Conservation (phyloP, 768 basidiomycete species). For the Tylopilus cervinicoccineus region DNA sequence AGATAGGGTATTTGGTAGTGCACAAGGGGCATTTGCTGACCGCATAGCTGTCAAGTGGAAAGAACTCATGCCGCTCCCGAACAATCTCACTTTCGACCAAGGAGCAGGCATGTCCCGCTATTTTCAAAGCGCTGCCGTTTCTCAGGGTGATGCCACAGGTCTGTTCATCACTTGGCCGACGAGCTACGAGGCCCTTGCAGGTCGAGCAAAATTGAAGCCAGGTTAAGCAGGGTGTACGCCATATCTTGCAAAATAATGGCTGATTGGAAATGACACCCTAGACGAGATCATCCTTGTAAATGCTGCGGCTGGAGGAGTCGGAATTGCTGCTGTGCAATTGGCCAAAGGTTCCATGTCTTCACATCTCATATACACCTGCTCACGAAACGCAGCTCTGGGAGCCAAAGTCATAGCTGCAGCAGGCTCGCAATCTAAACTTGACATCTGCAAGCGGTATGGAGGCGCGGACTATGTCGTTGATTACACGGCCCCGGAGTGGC, state of each 20-base stretch:
- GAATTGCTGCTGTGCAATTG: constrained; percentile 86
- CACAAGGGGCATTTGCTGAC: constrained; percentile 80
- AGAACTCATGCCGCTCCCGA: constrained; percentile 62
- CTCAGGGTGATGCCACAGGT: constrained; percentile 38
- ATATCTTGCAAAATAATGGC: not conserved
- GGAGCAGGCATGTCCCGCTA: constrained; percentile 60
- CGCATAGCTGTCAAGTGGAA: constrained; percentile 54
- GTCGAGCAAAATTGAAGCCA: constrained; percentile 72
- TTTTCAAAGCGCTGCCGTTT: not conserved
- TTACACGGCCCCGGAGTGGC: constrained; percentile 80
- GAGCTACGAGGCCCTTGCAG: constrained; percentile 87
- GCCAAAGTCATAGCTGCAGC: constrained; percentile 95
- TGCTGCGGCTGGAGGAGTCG: constrained; percentile 95
- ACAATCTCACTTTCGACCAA: constrained; percentile 75
- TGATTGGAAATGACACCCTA: constrained; percentile 23
- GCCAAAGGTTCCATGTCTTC: constrained; percentile 64
- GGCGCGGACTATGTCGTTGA: constrained; percentile 83
- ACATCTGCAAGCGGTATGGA: constrained; percentile 68
- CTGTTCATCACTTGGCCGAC: constrained; percentile 90
- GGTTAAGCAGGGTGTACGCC: constrained; percentile 42
- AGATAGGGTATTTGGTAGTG: constrained; percentile 83
- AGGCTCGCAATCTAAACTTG: constrained; percentile 72
- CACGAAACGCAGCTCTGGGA: constrained; percentile 58
- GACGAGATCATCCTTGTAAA: constrained; percentile 93
- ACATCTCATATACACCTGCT: not conserved